Conservation (phyloP, 2,329 filamentous ascomycete genomes). For the Spiromastix sp. region DNA sequence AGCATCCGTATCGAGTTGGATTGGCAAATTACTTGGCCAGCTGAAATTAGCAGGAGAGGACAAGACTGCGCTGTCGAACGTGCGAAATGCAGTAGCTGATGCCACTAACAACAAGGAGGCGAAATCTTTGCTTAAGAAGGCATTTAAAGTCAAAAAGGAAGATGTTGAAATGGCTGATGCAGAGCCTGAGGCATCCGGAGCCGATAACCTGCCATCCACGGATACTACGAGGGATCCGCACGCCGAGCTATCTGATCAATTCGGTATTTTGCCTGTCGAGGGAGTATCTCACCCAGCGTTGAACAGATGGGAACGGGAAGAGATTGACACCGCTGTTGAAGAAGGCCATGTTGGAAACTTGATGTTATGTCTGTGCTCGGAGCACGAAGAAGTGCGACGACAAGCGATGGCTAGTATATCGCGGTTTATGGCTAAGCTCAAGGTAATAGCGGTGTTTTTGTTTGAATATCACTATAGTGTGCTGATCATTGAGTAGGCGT, state of each 20-base stretch:
- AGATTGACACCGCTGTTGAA: slow-evolving; percentile 67
- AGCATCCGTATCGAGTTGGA: slow-evolving; percentile 44
- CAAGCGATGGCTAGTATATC: slow-evolving; percentile 47
- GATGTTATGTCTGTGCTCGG: slow-evolving; percentile 64
- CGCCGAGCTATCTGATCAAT: slow-evolving; percentile 42
- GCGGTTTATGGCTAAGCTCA: slow-evolving; percentile 39
- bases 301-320: slow-evolving; percentile 61
- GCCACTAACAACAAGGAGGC: slow-evolving; percentile 29
- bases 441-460: no score
- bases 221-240: slow-evolving; percentile 10
- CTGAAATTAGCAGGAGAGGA: slow-evolving; percentile 46
- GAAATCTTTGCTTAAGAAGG: slow-evolving; percentile 25
- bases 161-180: slow-evolving; percentile 9
- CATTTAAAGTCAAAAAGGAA: slow-evolving; percentile 23
- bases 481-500: slow-evolving; percentile 39
- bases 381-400: slow-evolving; percentile 63
- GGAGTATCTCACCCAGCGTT: slow-evolving; percentile 36
- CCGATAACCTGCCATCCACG: not conserved
- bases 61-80: slow-evolving; percentile 32
- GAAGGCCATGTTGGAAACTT: slow-evolving; percentile 62
- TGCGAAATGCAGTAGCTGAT: slow-evolving; percentile 35
- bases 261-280: slow-evolving; percentile 40
- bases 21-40: slow-evolving; percentile 48
- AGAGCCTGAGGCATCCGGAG: slow-evolving; percentile 5
- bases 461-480: not conserved